Evolutionary conservation across 768 basidiomycete species (phyloP), one percentile per base, ranked within the genome.

Genomic region (Nidularia pulvinata): DNA sequence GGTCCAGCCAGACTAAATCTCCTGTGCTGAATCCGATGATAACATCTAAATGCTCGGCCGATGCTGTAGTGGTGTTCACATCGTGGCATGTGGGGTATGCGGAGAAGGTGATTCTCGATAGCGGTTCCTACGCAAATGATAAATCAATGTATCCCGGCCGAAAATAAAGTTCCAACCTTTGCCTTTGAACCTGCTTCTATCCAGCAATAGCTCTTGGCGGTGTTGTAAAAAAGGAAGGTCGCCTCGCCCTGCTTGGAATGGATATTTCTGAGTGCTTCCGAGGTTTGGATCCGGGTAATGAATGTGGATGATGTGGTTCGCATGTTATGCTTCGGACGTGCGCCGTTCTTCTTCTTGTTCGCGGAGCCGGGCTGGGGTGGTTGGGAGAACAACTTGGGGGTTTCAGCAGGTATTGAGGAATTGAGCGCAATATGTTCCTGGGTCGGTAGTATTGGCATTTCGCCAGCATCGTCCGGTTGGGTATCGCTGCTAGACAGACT

Each of bases 21-120:
- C 97, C 97, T 0, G 95, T 91, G 56, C 77, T 81, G 65, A 97
- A 98, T 5, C 96, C 97, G 61, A 98, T 89, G 54, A 98, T 81
- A 5, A 97, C 77, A 61, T 98, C 95, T 34, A 98, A 70, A 44
- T 85, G 83, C 42, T 93, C 88, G 9, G 88, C 72, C 3, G 85
- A 87, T 6, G 91, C 85, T 1, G 95, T 97, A 1, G 82, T 68
- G 5, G 76, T 67, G 59, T 97, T 96, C 33, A 96, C 85, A 62
- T 93, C 88, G 66, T 96, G 93, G 65, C 94, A 95, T 1, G 95
- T 97, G 4, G 93, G 94, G 60, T 88, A 81, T 11, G 88, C 84
- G 46, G 90, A 85, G 71, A 98, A 98, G 16, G 86, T 87, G 51
- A 98, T 85, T 53, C 89, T 81, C 39, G 89, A 82, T 30, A 97